Evolutionary conservation across 2,329 filamentous ascomycete species (phyloP).

Genomic region (Monosporascus ibericus): DNA sequence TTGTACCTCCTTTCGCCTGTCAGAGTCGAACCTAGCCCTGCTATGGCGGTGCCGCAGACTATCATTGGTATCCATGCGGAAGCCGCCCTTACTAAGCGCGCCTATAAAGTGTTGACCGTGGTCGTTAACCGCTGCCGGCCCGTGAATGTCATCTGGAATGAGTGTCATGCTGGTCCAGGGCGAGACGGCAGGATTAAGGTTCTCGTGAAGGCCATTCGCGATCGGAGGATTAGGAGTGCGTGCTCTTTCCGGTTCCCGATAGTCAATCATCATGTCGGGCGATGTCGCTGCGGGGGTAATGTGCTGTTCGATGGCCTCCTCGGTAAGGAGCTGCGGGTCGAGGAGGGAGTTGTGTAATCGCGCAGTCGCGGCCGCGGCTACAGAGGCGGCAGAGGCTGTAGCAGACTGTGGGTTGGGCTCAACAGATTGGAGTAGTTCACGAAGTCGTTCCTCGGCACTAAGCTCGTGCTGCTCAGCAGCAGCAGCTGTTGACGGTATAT

Average conservation of each 20-base stretch:
- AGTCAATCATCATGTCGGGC: slow-evolving; percentile 24
- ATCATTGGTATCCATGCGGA: slow-evolving; percentile 46
- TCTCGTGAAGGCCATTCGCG: neutral
- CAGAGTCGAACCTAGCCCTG: slow-evolving; percentile 51
- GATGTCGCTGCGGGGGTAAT: slow-evolving; percentile 10
- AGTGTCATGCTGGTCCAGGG: slow-evolving; percentile 27
- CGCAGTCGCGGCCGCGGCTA: slow-evolving; percentile 51
- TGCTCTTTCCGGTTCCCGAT: slow-evolving; percentile 15
- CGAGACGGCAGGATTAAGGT: slow-evolving; percentile 7
- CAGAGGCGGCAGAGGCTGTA: slow-evolving; percentile 45
- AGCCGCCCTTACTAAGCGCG: slow-evolving; percentile 38
- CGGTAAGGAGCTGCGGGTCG: slow-evolving; percentile 39
- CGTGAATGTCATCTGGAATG: slow-evolving; percentile 24
- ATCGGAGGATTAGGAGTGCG: slow-evolving; percentile 1
- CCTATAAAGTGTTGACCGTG: slow-evolving; percentile 21
- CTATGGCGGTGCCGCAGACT: slow-evolving; percentile 41
- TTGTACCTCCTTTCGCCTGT: slow-evolving; percentile 58
- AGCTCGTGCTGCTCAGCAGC: slow-evolving; percentile 24
- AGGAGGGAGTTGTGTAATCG: slow-evolving; percentile 49
- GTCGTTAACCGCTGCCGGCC: slow-evolving; percentile 22
- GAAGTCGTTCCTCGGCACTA: slow-evolving; percentile 44
- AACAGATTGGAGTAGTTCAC: slow-evolving; percentile 34
- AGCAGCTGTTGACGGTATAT: slow-evolving; percentile 7
- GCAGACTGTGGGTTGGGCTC: slow-evolving; percentile 25
- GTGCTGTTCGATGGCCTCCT: slow-evolving; percentile 13